Conservation (phyloP, 1,284 basidiomycete genomes). For the Apiotrichum mycotoxinovorans region DNA sequence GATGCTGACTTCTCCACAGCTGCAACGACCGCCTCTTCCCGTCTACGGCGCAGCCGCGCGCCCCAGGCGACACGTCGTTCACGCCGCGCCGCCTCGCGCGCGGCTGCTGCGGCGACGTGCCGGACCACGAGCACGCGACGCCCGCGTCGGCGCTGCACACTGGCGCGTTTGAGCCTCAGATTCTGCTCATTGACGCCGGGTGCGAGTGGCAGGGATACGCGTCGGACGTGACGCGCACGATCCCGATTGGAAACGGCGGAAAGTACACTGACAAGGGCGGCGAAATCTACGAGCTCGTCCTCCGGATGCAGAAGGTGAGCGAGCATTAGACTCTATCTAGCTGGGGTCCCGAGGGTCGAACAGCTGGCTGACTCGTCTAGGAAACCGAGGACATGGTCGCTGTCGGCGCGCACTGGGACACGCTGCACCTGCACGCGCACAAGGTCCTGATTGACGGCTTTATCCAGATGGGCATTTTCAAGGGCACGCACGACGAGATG, state of each 20-base stretch:
- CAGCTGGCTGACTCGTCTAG: neutral
- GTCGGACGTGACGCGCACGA: constrained; percentile 48
- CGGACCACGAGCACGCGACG: constrained; percentile 31
- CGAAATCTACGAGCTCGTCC: constrained; percentile 76
- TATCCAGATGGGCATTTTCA: constrained; percentile 79
- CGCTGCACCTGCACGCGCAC: constrained; percentile 75
- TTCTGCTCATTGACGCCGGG: constrained; percentile 85
- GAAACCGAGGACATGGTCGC: constrained; percentile 59
- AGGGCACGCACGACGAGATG: constrained; percentile 60
- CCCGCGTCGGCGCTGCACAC: constrained; percentile 22
- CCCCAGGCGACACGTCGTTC: constrained; percentile 38
- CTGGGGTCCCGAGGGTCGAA: too few relatives aligned
- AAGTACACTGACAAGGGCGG: constrained; percentile 73
- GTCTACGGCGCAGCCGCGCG: constrained; percentile 30
- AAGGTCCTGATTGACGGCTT: constrained; percentile 71
- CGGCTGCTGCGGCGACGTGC: constrained; percentile 44
- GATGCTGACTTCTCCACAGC: constrained; percentile 16
- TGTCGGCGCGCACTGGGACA: constrained; percentile 79
- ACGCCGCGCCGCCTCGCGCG: constrained; percentile 30
- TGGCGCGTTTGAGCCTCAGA: constrained; percentile 59
- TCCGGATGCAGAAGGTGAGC: constrained; percentile 75
- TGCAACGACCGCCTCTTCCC: constrained; percentile 51
- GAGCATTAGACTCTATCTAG: constrained; percentile 13
- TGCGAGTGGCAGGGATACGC: constrained; percentile 71
- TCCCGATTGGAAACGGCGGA: constrained; percentile 73